Base-by-base conservation (phyloP, 257 asterid genomes). In the Solanum peruvianum region DNA sequence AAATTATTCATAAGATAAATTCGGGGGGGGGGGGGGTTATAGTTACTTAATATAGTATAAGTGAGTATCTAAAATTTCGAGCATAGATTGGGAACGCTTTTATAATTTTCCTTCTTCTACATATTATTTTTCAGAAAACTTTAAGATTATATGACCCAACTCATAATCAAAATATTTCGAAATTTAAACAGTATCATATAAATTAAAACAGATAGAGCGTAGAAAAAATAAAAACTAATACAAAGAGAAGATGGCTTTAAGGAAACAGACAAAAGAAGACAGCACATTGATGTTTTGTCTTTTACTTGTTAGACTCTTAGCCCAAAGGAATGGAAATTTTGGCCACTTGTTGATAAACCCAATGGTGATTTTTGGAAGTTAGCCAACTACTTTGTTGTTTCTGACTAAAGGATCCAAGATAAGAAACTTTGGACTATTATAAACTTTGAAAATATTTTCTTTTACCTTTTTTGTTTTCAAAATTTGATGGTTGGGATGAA, bases 241-340 rank as follows among this genome's bases (percentile, higher is more conserved):
- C 84, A 77, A 44, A 77, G 62, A 14, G 64, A 77, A 23, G 29
- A 16, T 14, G 67, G 42, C 84, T 45, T 45, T 80, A 8, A 47
- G 15, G 84, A 80, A 80, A 15, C 29, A 16, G 42, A 56, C 66
- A 80, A 80, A 80, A 80, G 67, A 45, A 27, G 85, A 47, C 85
- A 80, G 67, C 85, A 80, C 85, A 80, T 80, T 80, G 18, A 80
- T 80, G 66, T 29, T 78, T 80, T 47, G 84, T 80, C 84, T 14
- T 80, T 47, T 80, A 80, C 67, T 80, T 47, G 67, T 80, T 80
- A 47, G 67, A 80, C 85, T 47, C 67, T 16, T 80, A 16, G 85
- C 67, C 29, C 42, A 9, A 80, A 80, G 18, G 85, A 80, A 80
- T 80, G 27, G 67, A 47, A 80, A 80, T 80, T 80, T 80, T 80